Conservation (phyloP, 768 basidiomycete genomes). For the Lenzites betulinus region DNA sequence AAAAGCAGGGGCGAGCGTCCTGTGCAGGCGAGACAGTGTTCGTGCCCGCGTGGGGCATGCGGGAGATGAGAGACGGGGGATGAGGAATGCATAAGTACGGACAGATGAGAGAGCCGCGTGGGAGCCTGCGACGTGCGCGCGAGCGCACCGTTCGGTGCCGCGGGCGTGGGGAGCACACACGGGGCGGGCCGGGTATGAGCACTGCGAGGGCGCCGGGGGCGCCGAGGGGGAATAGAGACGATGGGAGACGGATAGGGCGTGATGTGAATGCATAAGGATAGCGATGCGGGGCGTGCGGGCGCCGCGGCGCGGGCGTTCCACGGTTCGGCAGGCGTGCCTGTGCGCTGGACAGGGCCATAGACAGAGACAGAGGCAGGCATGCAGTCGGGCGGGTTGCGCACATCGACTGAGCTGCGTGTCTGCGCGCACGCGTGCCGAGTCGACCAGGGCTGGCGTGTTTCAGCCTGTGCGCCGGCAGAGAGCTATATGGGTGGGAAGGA, state of each 20-base stretch:
- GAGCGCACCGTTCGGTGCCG: constrained; percentile 11
- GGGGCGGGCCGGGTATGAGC: not conserved
- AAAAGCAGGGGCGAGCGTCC: not conserved
- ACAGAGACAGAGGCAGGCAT: not conserved
- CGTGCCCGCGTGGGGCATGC: constrained; percentile 5
- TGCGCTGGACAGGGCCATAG: not conserved
- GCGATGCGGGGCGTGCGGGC: constrained; percentile 13
- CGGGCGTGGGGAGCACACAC: constrained; percentile 1
- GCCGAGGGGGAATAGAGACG: not conserved
- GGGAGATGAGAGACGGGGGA: not conserved
- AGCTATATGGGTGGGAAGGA: constrained; percentile 1
- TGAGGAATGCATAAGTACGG: not conserved
- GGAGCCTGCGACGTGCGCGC: constrained; percentile 13
- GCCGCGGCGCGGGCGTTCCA: constrained; percentile 6
- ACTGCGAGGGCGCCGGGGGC: not conserved
- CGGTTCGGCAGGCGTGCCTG: constrained; percentile 13
- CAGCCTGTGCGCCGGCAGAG: constrained; percentile 10
- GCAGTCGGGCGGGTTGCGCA: not conserved
- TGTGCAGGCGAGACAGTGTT: constrained; percentile 8
- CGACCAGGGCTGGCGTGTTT: constrained; percentile 14
- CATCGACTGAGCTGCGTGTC: constrained; percentile 15
- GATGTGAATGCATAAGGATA: constrained; percentile 24
- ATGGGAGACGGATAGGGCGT: constrained; percentile 1
- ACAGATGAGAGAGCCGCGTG: constrained; percentile 1
- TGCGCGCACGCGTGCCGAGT: constrained; percentile 17